phyloP scores from a whole-genome alignment of 495 filamentous ascomycete genomes.

The Aspergillus incahuasiensis region DNA sequence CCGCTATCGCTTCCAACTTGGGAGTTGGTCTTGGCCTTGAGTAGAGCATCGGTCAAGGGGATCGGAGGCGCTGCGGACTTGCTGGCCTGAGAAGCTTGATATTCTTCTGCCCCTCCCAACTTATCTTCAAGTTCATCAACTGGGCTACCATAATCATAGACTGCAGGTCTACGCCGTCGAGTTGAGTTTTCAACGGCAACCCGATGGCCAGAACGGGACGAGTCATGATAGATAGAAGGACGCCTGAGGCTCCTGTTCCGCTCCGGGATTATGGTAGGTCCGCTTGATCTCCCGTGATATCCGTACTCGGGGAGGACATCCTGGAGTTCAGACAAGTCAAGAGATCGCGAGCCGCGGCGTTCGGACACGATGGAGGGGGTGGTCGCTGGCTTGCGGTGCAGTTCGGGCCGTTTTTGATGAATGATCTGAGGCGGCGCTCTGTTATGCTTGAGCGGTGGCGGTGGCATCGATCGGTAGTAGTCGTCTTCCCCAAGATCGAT shows the following conservation, averaged over 20 bases:
- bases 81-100: constrained; percentile 33
- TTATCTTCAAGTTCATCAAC: constrained; percentile 30
- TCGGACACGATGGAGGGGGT: constrained; percentile 24
- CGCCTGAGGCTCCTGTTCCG: constrained; percentile 33
- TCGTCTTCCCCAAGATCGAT: constrained; percentile 40
- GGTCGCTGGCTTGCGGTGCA: constrained; percentile 26
- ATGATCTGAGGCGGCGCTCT: constrained; percentile 32
- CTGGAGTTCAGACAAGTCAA: constrained; percentile 33
- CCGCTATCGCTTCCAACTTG: constrained; percentile 38
- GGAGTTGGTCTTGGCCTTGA: constrained; percentile 28
- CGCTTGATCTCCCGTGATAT: constrained; percentile 26
- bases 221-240: constrained; percentile 32
- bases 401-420: constrained; percentile 36
- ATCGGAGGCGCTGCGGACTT: constrained; percentile 21
- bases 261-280: constrained; percentile 30
- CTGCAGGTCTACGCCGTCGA: constrained; percentile 27
- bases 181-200: constrained; percentile 31
- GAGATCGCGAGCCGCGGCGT: constrained; percentile 29
- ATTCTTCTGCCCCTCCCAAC: constrained; percentile 34
- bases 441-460: constrained; percentile 34
- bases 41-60: constrained; percentile 33
- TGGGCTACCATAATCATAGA: constrained; percentile 29
- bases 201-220: constrained; percentile 23
- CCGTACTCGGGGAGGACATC: constrained; percentile 30
- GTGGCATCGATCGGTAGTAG: constrained; percentile 39